Evolutionary conservation across 1,284 basidiomycete genomes (phyloP).

Genomic region (Blastosporella zonata): DNA sequence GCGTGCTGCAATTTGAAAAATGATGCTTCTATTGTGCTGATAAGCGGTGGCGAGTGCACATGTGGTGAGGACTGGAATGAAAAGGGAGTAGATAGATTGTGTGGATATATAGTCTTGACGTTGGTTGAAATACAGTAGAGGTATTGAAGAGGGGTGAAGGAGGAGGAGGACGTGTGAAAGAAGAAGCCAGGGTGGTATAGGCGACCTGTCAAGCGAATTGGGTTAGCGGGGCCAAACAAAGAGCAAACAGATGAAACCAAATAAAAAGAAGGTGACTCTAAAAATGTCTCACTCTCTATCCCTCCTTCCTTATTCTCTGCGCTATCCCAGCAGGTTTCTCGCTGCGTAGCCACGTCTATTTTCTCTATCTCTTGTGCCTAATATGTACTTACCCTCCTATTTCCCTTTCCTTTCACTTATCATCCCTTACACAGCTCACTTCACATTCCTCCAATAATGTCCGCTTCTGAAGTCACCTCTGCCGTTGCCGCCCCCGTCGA

Average conservation of each 20-base stretch:
- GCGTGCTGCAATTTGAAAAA: slow-evolving; percentile 28
- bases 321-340: slow-evolving; percentile 39
- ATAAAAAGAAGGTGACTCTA: slow-evolving; percentile 39
- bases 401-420: slow-evolving; percentile 21
- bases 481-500: slow-evolving; percentile 51
- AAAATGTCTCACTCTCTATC: slow-evolving; percentile 37
- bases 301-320: slow-evolving; percentile 52
- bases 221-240: slow-evolving; percentile 38
- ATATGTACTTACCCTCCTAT: slow-evolving; percentile 35
- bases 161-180: background rate
- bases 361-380: slow-evolving; percentile 48
- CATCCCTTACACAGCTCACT: slow-evolving; percentile 43
- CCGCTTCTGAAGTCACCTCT: slow-evolving; percentile 59
- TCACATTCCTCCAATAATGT: slow-evolving; percentile 71
- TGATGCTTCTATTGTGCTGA: slow-evolving; percentile 24
- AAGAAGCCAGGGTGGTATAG: background rate
- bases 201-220: slow-evolving; percentile 33
- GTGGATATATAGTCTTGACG: background rate
- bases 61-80: background rate
- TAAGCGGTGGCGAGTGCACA: slow-evolving; percentile 5
- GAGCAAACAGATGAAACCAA: slow-evolving; percentile 38
- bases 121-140: slow-evolving; percentile 8
- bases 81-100: background rate
- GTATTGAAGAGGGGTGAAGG: slow-evolving; percentile 1
- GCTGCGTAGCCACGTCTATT: slow-evolving; percentile 54